Conservation (phyloP, 73 alveolate species). For the Halteria grandinella region DNA sequence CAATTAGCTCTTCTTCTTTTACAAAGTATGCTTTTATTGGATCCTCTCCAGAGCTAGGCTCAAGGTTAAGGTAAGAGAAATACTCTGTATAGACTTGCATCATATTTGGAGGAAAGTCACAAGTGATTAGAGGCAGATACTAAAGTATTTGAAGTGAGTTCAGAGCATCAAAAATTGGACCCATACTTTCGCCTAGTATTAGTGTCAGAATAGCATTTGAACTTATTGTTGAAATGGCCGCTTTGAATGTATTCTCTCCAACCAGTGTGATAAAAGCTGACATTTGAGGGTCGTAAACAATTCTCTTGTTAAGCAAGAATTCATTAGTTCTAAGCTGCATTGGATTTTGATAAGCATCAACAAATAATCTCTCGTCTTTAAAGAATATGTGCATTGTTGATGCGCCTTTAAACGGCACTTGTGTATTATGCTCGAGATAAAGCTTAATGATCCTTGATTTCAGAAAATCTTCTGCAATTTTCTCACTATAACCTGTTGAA, state of each 20-base stretch:
- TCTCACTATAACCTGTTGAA: not conserved
- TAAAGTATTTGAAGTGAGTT: conserved; percentile 26
- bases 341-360: not conserved
- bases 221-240: conserved; percentile 7
- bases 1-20: not conserved
- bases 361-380: not conserved
- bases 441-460: not conserved
- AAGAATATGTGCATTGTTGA: not conserved
- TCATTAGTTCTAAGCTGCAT: not conserved
- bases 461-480: not conserved
- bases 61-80: not conserved
- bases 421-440: not conserved
- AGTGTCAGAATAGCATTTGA: conserved; percentile 19
- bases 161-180: conserved; percentile 34
- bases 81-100: not conserved
- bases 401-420: not conserved
- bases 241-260: conserved; percentile 6
- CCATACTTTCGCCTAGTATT: conserved; percentile 33
- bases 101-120: conserved; percentile 15
- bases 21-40: not conserved
- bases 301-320: not conserved
- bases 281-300: not conserved
- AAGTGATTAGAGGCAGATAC: conserved; percentile 25
- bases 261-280: not conserved
- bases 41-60: conserved; percentile 11